A percentile compares a stretch with the other conserved stretches of the same genome.
Evolutionary conservation across 768 basidiomycete species (phyloP).

Genomic region (Rubroboletus satanas): DNA sequence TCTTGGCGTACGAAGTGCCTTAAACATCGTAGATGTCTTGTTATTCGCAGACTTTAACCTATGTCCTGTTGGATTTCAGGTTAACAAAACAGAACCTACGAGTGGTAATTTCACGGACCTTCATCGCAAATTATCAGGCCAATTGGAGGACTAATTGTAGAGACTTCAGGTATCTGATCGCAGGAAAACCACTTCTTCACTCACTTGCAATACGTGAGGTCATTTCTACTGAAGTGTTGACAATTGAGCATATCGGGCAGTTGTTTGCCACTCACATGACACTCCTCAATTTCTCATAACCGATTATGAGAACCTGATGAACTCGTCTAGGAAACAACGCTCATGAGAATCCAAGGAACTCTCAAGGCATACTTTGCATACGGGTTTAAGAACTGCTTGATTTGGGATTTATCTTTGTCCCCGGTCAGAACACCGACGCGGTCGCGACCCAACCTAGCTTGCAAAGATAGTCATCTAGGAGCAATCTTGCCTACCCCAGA

Average conservation of each 20-base stretch:
- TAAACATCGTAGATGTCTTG: conserved; percentile 87
- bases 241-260: background rate
- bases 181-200: conserved; percentile 16
- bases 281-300: conserved; percentile 86
- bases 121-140: conserved; percentile 95
- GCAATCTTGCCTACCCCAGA: conserved; percentile 9
- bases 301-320: conserved; percentile 88
- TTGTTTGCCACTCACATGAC: conserved; percentile 57
- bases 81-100: background rate
- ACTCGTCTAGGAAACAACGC: conserved; percentile 44
- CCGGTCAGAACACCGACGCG: conserved; percentile 57
- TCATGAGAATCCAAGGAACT: background rate
- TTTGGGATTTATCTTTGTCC: conserved; percentile 50
- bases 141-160: conserved; percentile 67
- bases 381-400: conserved; percentile 76
- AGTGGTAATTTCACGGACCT: conserved; percentile 41
- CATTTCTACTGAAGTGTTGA: conserved; percentile 36
- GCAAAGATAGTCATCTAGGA: background rate
- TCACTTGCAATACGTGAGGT: conserved; percentile 63
- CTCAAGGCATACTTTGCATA: conserved; percentile 32
- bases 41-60: conserved; percentile 87
- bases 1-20: conserved; percentile 65
- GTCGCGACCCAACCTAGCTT: conserved; percentile 50
- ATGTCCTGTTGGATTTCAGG: conserved; percentile 55
- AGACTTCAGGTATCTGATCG: background rate